Evolutionary conservation across 768 basidiomycete species (phyloP).

Genomic region (Thelephora aurantiotincta): DNA sequence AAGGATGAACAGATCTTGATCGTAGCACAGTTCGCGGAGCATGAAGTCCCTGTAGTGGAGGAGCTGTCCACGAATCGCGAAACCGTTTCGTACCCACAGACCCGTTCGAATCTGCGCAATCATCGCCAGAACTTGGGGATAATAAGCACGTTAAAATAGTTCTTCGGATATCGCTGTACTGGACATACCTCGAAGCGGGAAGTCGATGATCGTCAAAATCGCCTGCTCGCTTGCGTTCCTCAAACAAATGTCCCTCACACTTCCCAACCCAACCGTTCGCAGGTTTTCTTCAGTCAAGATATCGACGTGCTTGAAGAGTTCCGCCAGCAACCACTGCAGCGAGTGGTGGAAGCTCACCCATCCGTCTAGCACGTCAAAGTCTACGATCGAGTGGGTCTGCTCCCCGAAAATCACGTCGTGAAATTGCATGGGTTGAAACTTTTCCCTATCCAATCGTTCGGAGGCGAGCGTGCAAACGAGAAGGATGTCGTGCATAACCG

Average conservation of each 20-base stretch:
- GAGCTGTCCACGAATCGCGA: constrained; percentile 87
- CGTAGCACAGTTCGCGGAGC: constrained; percentile 91
- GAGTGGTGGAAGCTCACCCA: constrained; percentile 93
- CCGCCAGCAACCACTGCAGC: constrained; percentile 80
- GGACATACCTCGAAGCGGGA: constrained; percentile 69
- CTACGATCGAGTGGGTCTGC: constrained; percentile 41
- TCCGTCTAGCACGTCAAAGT: constrained; percentile 67
- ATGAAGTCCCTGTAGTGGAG: constrained; percentile 94
- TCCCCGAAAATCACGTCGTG: constrained; percentile 58
- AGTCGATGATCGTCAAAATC: constrained; percentile 71
- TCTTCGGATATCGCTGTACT: background rate
- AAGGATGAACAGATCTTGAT: constrained; percentile 86
- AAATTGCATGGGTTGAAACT: constrained; percentile 47
- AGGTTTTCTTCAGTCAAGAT: constrained; percentile 44
- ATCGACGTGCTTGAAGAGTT: constrained; percentile 74
- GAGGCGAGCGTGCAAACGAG: constrained; percentile 56
- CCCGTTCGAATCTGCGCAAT: constrained; percentile 91
- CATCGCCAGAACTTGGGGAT: constrained; percentile 64
- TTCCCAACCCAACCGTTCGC: constrained; percentile 33
- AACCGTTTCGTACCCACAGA: constrained; percentile 96
- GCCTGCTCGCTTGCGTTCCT: constrained; percentile 50
- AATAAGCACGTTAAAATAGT: background rate
- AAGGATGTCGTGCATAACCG: constrained; percentile 58
- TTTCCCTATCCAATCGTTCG: constrained; percentile 50
- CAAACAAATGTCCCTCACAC: constrained; percentile 46